A percentile compares a stretch with the other conserved stretches of the same genome.
These are phyloP conservation scores for Pichia rugopelliculosa DNA, from an alignment of 805 yeast species.

Conservation along the genomic window DNA sequence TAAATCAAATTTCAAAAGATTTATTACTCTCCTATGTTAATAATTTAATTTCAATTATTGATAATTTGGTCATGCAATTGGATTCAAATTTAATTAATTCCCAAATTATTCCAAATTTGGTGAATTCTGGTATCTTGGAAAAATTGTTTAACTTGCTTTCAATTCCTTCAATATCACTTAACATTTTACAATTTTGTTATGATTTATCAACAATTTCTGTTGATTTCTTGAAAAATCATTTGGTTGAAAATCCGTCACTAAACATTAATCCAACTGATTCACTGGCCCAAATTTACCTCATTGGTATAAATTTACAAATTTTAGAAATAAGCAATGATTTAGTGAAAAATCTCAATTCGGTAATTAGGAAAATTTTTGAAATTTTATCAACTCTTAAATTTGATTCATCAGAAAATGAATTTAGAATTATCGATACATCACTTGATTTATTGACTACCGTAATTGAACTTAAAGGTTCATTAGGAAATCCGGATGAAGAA, in stretches of 20 bases:
- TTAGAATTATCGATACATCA: slow-evolving; percentile 61
- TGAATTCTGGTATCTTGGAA: slow-evolving; percentile 23
- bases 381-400: slow-evolving; percentile 17
- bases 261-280: neutral
- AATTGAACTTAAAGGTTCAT: slow-evolving; percentile 43
- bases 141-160: slow-evolving; percentile 15
- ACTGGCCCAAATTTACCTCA: slow-evolving; percentile 19
- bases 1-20: slow-evolving; percentile 29
- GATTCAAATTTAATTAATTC: slow-evolving; percentile 44
- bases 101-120: slow-evolving; percentile 19
- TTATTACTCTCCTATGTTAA: slow-evolving; percentile 62
- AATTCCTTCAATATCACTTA: slow-evolving; percentile 17
- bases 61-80: slow-evolving; percentile 53
- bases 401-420: slow-evolving; percentile 12
- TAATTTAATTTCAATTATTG: slow-evolving; percentile 55
- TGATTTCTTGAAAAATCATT: slow-evolving; percentile 19
- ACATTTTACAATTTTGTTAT: slow-evolving; percentile 23
- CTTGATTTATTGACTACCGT: slow-evolving; percentile 72
- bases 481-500: neutral
- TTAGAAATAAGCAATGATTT: slow-evolving; percentile 23
- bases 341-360: slow-evolving; percentile 5
- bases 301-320: slow-evolving; percentile 27
- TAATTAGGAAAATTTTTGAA: slow-evolving; percentile 18
- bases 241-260: neutral
- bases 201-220: slow-evolving; percentile 26